Conservation (phyloP, 1,284 basidiomycete species). For the Schizophyllum commune region DNA sequence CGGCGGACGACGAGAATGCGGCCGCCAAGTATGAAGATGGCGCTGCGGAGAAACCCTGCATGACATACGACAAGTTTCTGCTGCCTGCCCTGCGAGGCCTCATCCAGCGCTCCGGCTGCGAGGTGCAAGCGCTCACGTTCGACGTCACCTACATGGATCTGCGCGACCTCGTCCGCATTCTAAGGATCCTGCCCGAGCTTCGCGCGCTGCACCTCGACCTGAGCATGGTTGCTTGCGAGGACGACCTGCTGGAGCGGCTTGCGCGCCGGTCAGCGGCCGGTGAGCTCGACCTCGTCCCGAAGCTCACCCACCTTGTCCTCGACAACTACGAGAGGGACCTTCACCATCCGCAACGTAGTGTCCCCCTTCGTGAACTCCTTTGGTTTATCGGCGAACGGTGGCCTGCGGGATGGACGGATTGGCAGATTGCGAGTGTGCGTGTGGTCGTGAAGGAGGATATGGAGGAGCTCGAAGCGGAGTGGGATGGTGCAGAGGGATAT, state of each 20-base stretch:
- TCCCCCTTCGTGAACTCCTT: neutral
- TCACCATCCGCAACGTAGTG: too few species aligned
- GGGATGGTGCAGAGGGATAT: too few species aligned
- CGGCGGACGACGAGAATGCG: neutral
- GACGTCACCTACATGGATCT: neutral
- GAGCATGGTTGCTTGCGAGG: neutral
- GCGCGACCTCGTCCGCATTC: neutral
- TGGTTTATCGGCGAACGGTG: neutral
- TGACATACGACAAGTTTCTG: neutral
- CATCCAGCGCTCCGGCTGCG: neutral
- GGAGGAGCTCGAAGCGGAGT: too few species aligned
- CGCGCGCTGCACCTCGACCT: neutral
- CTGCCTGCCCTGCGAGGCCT: neutral
- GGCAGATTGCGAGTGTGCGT: too few species aligned
- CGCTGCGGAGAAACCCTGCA: neutral
- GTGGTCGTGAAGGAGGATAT: too few species aligned
- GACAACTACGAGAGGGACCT: neutral
- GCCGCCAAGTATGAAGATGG: neutral
- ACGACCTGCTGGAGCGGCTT: neutral
- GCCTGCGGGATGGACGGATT: neutral
- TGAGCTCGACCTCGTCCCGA: neutral
- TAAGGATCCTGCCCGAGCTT: neutral
- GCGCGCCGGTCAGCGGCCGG: neutral
- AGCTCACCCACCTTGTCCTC: neutral
- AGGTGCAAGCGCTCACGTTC: neutral